Evolutionary conservation across 345 rosid species (phyloP).

Genomic region (Excoecaria cochinchinensis): DNA sequence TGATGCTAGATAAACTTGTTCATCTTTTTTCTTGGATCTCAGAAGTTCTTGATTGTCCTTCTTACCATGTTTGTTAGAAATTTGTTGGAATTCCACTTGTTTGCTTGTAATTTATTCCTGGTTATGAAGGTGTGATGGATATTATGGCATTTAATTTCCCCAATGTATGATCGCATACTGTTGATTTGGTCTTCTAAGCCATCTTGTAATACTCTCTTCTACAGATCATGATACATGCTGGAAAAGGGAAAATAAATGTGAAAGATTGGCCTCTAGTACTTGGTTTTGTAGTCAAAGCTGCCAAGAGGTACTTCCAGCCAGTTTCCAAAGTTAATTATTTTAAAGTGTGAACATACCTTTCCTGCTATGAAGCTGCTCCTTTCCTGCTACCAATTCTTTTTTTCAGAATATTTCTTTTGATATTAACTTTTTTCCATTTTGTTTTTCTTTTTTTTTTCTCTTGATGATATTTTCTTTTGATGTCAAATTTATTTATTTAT

Average conservation of each 20-base stretch:
- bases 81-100: background rate
- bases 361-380: background rate
- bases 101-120: background rate
- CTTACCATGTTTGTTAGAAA: background rate
- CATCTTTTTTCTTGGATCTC: too few species aligned
- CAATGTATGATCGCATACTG: slow-evolving; percentile 6
- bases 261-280: slow-evolving; percentile 45
- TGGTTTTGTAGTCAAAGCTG: slow-evolving; percentile 74
- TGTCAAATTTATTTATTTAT: background rate
- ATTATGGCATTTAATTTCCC: background rate
- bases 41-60: background rate
- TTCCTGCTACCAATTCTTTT: background rate
- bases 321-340: background rate
- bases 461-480: background rate
- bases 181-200: slow-evolving; percentile 17
- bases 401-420: background rate
- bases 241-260: slow-evolving; percentile 32
- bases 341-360: slow-evolving; percentile 3
- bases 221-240: slow-evolving; percentile 78
- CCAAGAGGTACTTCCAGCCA: slow-evolving; percentile 53
- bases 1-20: slow-evolving; percentile 7
- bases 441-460: background rate
- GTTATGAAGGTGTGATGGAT: background rate
- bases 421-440: background rate
- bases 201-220: slow-evolving; percentile 21